phyloP scores from a whole-genome alignment of 2,329 filamentous ascomycete genomes.

The Hymenoscyphus linearis region DNA sequence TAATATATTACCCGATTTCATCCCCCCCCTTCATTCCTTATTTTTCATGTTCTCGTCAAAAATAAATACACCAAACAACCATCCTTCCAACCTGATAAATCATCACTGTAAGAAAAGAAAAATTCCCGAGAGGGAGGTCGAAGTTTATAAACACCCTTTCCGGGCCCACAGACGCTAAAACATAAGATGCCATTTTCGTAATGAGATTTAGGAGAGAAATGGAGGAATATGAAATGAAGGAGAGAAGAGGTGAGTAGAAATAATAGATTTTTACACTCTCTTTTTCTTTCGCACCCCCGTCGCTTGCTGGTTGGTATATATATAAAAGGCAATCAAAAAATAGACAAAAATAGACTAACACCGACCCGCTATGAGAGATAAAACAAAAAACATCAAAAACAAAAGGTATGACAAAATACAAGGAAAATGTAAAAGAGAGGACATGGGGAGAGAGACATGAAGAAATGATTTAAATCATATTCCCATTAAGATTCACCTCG shows the following conservation, averaged over 20 bases:
- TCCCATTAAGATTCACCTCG: conserved; percentile 76
- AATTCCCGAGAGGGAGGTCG: not conserved
- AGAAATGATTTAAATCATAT: conserved; percentile 51
- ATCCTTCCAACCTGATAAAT: not conserved
- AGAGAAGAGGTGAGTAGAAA: not conserved
- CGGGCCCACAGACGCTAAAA: not conserved
- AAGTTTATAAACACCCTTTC: not conserved
- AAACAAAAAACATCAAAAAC: not conserved
- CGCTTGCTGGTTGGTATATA: not conserved
- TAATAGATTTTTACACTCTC: not conserved
- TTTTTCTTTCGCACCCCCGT: not conserved
- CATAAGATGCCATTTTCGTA: not conserved
- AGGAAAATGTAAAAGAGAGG: not conserved
- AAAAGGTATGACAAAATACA: not conserved
- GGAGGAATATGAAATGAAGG: not conserved
- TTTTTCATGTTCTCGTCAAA: too few relatives aligned
- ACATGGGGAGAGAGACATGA: not conserved
- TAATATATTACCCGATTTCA: not conserved
- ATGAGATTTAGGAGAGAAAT: not conserved
- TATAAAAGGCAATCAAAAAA: not conserved
- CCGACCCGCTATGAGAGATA: not conserved
- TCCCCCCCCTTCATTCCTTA: not conserved
- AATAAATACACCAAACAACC: not conserved
- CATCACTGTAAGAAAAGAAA: not conserved
- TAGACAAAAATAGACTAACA: not conserved